Percentiles rank a stretch among this genome's conserved stretches.
These are phyloP conservation scores for Globisporangium yorkense DNA, from an alignment of 352 stramenopile species.

Conservation along the genomic window DNA sequence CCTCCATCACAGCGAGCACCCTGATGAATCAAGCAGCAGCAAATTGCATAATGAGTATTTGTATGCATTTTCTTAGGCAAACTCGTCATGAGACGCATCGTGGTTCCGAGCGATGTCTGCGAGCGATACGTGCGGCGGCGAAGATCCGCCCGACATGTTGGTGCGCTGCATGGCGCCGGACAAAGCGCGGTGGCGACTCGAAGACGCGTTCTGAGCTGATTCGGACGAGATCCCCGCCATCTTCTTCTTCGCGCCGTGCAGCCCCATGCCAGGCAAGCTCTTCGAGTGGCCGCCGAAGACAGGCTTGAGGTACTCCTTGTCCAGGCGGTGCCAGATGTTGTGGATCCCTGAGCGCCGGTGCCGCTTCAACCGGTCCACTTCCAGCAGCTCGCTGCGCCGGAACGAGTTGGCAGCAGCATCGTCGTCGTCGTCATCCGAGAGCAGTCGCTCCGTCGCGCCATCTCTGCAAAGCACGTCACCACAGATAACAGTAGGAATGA, in stretches of 20 bases:
- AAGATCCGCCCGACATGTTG: not conserved
- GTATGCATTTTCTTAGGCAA: not conserved
- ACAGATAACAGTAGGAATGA: not conserved
- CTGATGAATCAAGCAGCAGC: not conserved
- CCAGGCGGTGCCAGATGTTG: constrained; percentile 49
- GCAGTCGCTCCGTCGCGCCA: constrained; percentile 42
- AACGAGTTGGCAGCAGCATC: constrained; percentile 17
- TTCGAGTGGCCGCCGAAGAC: constrained; percentile 42
- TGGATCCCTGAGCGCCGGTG: constrained; percentile 45
- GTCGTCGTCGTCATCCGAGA: constrained; percentile 39
- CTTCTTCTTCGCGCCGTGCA: not conserved
- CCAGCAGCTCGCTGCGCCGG: constrained; percentile 14
- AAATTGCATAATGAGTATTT: too few relatives aligned
- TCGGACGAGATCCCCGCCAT: constrained; percentile 5
- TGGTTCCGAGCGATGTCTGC: constrained; percentile 51
- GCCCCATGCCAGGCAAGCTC: constrained; percentile 1
- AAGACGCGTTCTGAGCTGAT: not conserved
- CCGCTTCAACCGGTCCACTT: constrained; percentile 27
- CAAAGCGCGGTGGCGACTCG: not conserved
- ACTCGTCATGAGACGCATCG: constrained; percentile 30
- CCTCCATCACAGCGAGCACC: constrained; percentile 8
- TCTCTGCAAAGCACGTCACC: constrained; percentile 13
- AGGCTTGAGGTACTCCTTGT: constrained; percentile 73
- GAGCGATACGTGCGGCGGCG: constrained; percentile 34
- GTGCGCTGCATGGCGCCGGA: constrained; percentile 5